These are phyloP conservation scores for Medicago truncatula DNA, from an alignment of 306 rosid species.

Conservation along the genomic window DNA sequence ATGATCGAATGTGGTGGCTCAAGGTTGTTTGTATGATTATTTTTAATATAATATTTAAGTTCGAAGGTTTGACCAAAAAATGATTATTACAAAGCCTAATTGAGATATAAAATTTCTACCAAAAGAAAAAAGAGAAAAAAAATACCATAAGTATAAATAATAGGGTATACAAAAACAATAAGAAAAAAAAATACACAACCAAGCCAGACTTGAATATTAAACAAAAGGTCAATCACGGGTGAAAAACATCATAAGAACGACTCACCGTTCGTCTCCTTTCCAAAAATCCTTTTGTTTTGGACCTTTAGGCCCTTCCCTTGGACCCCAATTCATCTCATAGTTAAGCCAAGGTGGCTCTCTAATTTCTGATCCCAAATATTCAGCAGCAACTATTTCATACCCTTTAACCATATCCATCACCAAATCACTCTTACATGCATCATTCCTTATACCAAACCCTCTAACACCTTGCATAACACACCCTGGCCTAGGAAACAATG, in stretches of 20 bases:
- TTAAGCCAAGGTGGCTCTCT: constrained; percentile 71
- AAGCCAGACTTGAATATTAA: background rate
- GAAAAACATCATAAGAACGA: no score
- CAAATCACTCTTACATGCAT: constrained; percentile 56
- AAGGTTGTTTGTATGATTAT: no score
- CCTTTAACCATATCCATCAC: constrained; percentile 53
- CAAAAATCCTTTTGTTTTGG: constrained; percentile 71
- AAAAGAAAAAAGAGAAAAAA: no score
- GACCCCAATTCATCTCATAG: constrained; percentile 75
- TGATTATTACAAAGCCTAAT: no score
- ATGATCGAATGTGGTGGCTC: no score
- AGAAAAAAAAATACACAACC: no score
- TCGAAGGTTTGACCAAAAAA: no score
- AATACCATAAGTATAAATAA: no score
- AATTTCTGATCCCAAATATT: constrained; percentile 49
- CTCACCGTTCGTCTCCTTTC: constrained; percentile 64
- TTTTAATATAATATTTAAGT: no score
- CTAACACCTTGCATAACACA: constrained; percentile 66
- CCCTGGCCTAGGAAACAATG: constrained; percentile 63
- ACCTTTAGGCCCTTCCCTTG: constrained; percentile 82
- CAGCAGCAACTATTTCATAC: constrained; percentile 53
- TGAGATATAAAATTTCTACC: no score
- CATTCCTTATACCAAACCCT: constrained; percentile 68
- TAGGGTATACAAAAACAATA: no score
- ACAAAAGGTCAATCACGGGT: constrained; percentile 10